These are phyloP conservation scores for Dothistroma pini DNA, from an alignment of 2,329 filamentous ascomycete genomes.

Conservation along the genomic window DNA sequence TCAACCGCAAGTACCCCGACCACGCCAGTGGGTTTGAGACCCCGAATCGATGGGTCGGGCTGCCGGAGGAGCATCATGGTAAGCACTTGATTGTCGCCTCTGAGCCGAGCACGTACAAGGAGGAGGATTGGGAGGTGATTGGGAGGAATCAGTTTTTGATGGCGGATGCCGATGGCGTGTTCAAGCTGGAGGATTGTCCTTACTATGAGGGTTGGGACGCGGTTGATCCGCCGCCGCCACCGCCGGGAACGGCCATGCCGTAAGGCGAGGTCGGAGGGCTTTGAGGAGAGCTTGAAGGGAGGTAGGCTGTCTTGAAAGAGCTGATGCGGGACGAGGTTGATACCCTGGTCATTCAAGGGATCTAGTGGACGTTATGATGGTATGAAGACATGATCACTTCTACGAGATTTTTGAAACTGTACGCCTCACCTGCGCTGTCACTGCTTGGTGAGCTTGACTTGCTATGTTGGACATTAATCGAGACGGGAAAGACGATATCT, in stretches of 20 bases:
- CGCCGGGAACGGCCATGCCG: not conserved
- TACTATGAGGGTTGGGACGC: constrained; percentile 42
- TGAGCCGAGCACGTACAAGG: constrained; percentile 53
- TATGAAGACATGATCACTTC: not conserved
- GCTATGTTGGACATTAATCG: too few relatives aligned
- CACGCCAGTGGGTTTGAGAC: constrained; percentile 43
- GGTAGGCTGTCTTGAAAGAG: not conserved
- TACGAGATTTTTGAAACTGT: not conserved
- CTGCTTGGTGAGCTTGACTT: too few relatives aligned
- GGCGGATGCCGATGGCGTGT: constrained; percentile 39
- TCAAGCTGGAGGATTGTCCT: constrained; percentile 38
- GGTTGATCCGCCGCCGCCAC: constrained; percentile 26
- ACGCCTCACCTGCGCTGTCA: too few relatives aligned
- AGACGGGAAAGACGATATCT: too few relatives aligned
- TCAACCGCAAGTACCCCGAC: constrained; percentile 53
- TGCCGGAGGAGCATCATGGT: constrained; percentile 41
- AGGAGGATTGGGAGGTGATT: constrained; percentile 51
- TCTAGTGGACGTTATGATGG: not conserved
- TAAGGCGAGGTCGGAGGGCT: too few relatives aligned
- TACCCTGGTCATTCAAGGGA: not conserved
- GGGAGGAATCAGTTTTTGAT: constrained; percentile 46
- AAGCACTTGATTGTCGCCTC: constrained; percentile 53
- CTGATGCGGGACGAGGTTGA: not conserved
- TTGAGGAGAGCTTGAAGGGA: not conserved
- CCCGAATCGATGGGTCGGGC: constrained; percentile 32